Base-by-base conservation (phyloP, 306 rosid species). In the Arachis hypogaea region DNA sequence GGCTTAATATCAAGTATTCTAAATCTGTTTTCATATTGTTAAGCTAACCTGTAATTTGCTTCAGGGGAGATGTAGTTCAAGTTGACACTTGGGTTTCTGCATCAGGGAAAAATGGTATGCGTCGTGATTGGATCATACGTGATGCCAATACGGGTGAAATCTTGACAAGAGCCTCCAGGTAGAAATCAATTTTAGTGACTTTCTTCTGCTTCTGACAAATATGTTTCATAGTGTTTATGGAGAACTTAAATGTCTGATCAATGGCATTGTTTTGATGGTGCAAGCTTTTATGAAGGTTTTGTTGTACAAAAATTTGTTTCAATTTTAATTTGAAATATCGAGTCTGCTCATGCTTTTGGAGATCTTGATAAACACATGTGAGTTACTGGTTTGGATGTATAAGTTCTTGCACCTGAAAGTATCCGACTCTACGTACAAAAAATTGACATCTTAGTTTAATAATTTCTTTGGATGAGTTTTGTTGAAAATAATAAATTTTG, bases 61-160 rank as follows among this genome's bases (percentile, higher is more conserved):
- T 52, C 86, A 89, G 99, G 99, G 97, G 95, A 72, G 99, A 94
- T 76, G 89, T 90, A 72, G 99, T 92, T 86, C 93, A 92, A 82
- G 95, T 94, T 43, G 95, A 92, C 84, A 92, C 97, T 78, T 92
- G 92, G 95, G 99, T 89, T 73, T 78, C 93, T 81, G 82, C 85
- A 74, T 86, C 96, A 1, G 97, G 99, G 63, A 94, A 89, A 81
- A 88, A 94, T 87, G 95, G 96, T 62, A 84, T 94, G 96, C 95
- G 93, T 43, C 99, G 99, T 50, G 97, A 94, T 88, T 94, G 99
- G 99, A 82, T 92, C 51, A 69, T 94, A 66, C 83, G 84, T 10
- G 97, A 94, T 72, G 54, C 69, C 75, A 80, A 76, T 70, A 86
- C 96, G 68, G 97, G 97, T 55, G 90, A 90, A 73, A 82, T 69